Evolutionary conservation across 208 protist species (phyloP).

Genomic region (Trichomonas gallinae): DNA sequence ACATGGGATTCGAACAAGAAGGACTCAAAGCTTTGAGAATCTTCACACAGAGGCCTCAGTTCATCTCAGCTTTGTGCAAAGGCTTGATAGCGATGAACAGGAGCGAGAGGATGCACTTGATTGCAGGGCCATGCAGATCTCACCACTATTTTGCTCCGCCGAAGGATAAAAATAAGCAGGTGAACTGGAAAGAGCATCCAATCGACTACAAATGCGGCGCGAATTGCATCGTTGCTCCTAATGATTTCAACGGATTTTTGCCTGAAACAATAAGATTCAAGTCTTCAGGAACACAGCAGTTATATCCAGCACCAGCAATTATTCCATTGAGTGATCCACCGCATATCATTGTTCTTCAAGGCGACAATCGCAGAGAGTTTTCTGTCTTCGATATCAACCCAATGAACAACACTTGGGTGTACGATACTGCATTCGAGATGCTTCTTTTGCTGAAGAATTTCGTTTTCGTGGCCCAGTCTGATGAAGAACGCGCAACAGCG

Average conservation of each 20-base stretch:
- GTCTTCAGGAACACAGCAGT: not conserved
- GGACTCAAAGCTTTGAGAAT: not conserved
- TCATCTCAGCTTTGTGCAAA: not conserved
- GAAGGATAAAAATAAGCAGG: not conserved
- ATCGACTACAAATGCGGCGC: not conserved
- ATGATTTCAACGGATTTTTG: not conserved
- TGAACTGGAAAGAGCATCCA: not conserved
- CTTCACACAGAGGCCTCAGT: not conserved
- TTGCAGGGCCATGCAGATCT: not conserved
- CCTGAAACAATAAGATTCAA: not conserved
- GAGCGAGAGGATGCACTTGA: not conserved
- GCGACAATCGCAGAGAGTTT: not conserved
- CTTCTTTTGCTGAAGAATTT: not conserved
- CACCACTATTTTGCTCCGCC: not conserved
- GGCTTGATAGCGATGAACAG: not conserved
- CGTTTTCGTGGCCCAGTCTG: not conserved
- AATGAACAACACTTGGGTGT: conserved; percentile 7
- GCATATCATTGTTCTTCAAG: not conserved
- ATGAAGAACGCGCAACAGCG: not conserved
- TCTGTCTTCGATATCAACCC: not conserved
- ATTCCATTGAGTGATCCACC: not conserved
- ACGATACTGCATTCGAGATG: not conserved
- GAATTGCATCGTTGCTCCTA: not conserved
- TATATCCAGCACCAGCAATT: not conserved
- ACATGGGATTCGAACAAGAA: not conserved